Conservation (phyloP, 768 basidiomycete species). For the Trametes cubensis region DNA sequence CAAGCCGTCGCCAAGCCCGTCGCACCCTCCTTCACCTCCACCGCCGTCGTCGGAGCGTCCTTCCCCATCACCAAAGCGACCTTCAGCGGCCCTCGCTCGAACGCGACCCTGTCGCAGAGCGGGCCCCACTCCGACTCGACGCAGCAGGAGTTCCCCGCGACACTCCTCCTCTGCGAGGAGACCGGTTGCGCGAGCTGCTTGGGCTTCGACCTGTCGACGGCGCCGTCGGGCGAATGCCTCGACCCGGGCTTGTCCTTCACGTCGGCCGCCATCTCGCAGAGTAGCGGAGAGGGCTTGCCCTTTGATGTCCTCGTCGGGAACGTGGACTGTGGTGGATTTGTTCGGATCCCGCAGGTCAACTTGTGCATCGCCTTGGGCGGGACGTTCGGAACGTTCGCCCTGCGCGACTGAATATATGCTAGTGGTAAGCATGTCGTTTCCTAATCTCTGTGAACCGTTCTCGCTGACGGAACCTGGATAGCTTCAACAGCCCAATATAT, state of each 20-base stretch:
- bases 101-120: not conserved
- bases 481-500: too few species aligned
- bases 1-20: not conserved
- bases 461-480: not conserved
- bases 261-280: conserved; percentile 7
- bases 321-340: not conserved
- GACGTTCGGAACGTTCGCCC: not conserved
- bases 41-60: not conserved
- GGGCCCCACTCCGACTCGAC: not conserved
- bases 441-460: not conserved
- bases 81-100: not conserved
- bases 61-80: not conserved
- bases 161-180: conserved; percentile 11
- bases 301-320: conserved; percentile 8
- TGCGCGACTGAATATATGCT: not conserved
- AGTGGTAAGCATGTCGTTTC: not conserved
- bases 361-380: conserved; percentile 6
- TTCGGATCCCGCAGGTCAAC: conserved; percentile 11
- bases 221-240: conserved; percentile 7
- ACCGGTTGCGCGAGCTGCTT: conserved; percentile 3
- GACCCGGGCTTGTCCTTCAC: conserved; percentile 1
- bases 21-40: not conserved
- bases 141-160: conserved; percentile 6
- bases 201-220: not conserved
- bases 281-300: conserved; percentile 13